Evolutionary conservation across 768 basidiomycete species (phyloP).

Genomic region (Suillus alpinus): DNA sequence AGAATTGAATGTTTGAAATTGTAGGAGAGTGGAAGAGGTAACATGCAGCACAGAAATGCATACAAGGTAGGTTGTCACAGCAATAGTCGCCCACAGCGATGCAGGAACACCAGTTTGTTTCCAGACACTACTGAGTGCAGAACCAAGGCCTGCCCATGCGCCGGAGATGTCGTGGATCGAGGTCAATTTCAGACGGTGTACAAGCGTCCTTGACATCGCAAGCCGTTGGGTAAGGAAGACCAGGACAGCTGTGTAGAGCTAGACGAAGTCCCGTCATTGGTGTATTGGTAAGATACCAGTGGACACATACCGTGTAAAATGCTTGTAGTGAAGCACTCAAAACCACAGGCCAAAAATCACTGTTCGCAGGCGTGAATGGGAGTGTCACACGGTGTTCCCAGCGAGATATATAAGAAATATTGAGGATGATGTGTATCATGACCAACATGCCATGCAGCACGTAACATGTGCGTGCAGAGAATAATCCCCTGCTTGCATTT

Average conservation of each 20-base stretch:
- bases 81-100: conserved; percentile 4
- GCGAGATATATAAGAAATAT: not conserved
- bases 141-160: conserved; percentile 17
- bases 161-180: conserved; percentile 10
- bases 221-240: conserved; percentile 14
- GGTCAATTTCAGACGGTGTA: conserved; percentile 11
- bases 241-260: conserved; percentile 12
- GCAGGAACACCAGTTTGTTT: conserved; percentile 12
- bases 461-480: not conserved
- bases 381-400: conserved; percentile 1
- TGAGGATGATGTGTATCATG: conserved; percentile 13
- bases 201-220: conserved; percentile 1
- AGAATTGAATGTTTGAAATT: conserved; percentile 11
- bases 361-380: not conserved
- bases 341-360: not conserved
- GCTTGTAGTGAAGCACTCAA: conserved; percentile 3
- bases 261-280: too few relatives aligned
- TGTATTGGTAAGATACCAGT: not conserved
- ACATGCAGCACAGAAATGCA: conserved; percentile 17
- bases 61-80: conserved; percentile 10
- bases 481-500: not conserved
- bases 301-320: conserved; percentile 1
- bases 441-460: not conserved
- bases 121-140: conserved; percentile 12
- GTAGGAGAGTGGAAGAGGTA: conserved; percentile 14